Conservation (phyloP, 192 early-diverging fungal genomes). For the Backusella circina region DNA sequence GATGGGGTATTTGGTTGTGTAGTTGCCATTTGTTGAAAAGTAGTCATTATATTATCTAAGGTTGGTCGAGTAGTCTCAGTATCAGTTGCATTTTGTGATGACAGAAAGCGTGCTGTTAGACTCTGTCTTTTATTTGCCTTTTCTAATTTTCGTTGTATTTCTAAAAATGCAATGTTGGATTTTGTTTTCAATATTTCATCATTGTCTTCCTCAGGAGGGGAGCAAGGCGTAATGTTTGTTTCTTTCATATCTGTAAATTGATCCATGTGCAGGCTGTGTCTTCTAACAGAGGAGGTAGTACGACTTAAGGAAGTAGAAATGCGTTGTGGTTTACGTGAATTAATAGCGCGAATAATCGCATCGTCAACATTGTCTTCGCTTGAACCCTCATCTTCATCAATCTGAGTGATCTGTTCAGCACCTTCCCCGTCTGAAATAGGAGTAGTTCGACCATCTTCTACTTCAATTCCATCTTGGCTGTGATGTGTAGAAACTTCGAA, state of each 20-base stretch:
- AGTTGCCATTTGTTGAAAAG: background rate
- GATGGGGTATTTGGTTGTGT: background rate
- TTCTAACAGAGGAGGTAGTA: slow-evolving; percentile 4
- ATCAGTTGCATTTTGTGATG: background rate
- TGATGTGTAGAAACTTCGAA: slow-evolving; percentile 6
- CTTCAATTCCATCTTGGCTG: background rate
- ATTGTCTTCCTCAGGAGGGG: background rate
- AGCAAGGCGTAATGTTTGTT: background rate
- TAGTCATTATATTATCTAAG: background rate
- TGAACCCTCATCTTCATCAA: slow-evolving; percentile 16
- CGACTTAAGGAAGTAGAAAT: slow-evolving; percentile 10
- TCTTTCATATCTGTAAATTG: background rate
- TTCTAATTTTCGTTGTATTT: slow-evolving; percentile 12
- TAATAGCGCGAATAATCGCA: slow-evolving; percentile 7
- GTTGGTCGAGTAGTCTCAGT: background rate
- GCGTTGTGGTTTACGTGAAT: slow-evolving; percentile 7
- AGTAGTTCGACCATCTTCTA: slow-evolving; percentile 3
- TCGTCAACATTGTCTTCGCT: slow-evolving; percentile 27
- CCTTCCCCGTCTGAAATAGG: background rate
- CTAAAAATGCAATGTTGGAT: background rate
- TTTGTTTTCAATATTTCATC: background rate
- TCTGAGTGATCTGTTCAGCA: background rate
- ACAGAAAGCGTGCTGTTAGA: slow-evolving; percentile 20
- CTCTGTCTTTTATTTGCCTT: slow-evolving; percentile 17
- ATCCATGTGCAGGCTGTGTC: background rate